A percentile compares a stretch with the other conserved stretches of the same genome.
Evolutionary conservation across 1,284 basidiomycete species (phyloP).

Genomic region (Bondarzewia mesenterica): DNA sequence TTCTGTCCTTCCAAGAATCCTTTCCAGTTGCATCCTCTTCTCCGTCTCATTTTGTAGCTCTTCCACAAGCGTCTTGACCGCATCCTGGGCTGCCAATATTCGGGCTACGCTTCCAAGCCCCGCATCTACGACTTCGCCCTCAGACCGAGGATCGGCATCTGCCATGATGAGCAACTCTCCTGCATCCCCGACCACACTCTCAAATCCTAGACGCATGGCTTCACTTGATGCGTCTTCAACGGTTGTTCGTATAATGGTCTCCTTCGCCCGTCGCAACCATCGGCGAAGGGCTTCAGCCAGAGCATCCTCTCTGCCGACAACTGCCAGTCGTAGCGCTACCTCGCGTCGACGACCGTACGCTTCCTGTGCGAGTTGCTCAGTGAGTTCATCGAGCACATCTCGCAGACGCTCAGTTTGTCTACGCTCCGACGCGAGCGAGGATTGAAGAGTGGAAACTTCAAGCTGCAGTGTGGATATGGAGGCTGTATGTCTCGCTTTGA

Average conservation of each 20-base stretch:
- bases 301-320: conserved; percentile 63
- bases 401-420: conserved; percentile 45
- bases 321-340: conserved; percentile 57
- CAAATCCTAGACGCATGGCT: conserved; percentile 22
- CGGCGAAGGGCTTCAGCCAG: conserved; percentile 45
- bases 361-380: conserved; percentile 67
- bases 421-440: conserved; percentile 34
- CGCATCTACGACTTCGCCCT: conserved; percentile 7
- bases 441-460: conserved; percentile 36
- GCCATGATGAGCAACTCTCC: conserved; percentile 37
- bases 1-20: conserved; percentile 16
- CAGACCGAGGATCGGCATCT: conserved; percentile 27
- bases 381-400: conserved; percentile 61
- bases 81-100: conserved; percentile 49
- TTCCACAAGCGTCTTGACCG: conserved; percentile 48
- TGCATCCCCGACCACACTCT: conserved; percentile 39
- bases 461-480: conserved; percentile 49
- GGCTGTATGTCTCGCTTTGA: conserved; percentile 55
- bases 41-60: conserved; percentile 64
- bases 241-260: conserved; percentile 26
- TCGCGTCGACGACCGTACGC: conserved; percentile 71
- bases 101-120: conserved; percentile 35
- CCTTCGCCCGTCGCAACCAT: conserved; percentile 45
- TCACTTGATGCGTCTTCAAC: conserved; percentile 9
- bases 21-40: conserved; percentile 47